phyloP scores from a whole-genome alignment of 2,329 filamentous ascomycete species.

The Diaporthe ilicicola region DNA sequence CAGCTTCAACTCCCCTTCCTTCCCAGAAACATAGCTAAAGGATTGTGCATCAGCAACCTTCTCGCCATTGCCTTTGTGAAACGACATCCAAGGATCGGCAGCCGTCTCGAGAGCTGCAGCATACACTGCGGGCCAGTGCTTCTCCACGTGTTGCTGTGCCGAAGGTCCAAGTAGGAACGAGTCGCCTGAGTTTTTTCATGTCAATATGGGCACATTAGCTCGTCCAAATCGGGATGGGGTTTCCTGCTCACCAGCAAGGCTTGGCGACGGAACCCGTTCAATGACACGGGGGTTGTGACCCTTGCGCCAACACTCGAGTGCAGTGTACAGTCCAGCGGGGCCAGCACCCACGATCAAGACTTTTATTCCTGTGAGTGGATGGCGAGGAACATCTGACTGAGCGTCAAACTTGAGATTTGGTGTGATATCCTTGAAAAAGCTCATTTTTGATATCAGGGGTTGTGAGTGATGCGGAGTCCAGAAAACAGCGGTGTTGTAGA shows the following conservation, averaged over 20 bases:
- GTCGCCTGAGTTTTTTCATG: constrained; percentile 34
- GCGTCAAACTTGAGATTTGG: background rate
- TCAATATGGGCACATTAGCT: background rate
- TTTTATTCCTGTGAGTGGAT: constrained; percentile 21
- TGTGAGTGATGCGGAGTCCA: background rate
- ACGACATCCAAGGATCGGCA: constrained; percentile 34
- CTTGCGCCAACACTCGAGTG: constrained; percentile 34
- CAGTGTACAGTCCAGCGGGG: constrained; percentile 26
- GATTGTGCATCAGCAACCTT: constrained; percentile 33
- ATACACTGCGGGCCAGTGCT: constrained; percentile 34
- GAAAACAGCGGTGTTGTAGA: background rate
- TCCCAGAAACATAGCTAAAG: constrained; percentile 32
- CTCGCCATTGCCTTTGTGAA: constrained; percentile 37
- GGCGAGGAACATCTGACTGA: background rate
- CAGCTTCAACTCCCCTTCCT: background rate
- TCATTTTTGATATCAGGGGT: background rate
- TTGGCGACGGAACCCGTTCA: constrained; percentile 15
- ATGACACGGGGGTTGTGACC: constrained; percentile 29
- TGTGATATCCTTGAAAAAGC: constrained; percentile 14
- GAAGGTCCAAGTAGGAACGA: constrained; percentile 35
- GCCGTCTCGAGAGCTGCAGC: constrained; percentile 24
- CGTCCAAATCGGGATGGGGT: too few relatives aligned
- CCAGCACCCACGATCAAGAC: constrained; percentile 33
- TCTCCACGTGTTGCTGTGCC: constrained; percentile 33
- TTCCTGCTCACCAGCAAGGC: constrained; percentile 15